phyloP scores from a whole-genome alignment of 495 filamentous ascomycete genomes.

The Astrothelium macrocarpum region DNA sequence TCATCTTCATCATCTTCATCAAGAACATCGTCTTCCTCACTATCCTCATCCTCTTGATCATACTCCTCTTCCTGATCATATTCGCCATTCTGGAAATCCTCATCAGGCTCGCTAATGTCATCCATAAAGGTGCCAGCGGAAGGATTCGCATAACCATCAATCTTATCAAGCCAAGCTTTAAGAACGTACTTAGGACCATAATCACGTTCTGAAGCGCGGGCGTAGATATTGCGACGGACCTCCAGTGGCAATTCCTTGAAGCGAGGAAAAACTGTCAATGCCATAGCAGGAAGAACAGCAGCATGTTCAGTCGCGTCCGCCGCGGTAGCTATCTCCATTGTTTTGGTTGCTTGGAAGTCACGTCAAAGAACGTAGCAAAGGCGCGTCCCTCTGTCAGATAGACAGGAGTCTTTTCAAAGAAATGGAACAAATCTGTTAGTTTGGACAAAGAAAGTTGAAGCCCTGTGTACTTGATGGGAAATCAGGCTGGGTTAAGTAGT shows the following conservation, averaged over 20 bases:
- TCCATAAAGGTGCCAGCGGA: background rate
- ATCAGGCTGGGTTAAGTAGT: too few relatives aligned
- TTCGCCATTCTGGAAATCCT: background rate
- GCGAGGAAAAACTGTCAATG: too few relatives aligned
- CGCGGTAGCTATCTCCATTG: too few relatives aligned
- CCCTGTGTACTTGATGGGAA: too few relatives aligned
- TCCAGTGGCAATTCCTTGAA: background rate
- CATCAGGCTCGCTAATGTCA: background rate
- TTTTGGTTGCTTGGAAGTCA: too few relatives aligned
- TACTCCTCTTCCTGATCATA: background rate
- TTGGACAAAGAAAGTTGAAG: too few relatives aligned
- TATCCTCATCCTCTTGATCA: background rate
- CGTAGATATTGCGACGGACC: background rate
- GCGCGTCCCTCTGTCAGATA: too few relatives aligned
- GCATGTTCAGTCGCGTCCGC: too few relatives aligned
- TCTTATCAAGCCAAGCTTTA: background rate
- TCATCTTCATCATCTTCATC: background rate
- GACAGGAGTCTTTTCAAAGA: too few relatives aligned
- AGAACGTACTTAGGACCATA: background rate
- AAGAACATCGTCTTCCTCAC: background rate
- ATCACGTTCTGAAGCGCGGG: background rate
- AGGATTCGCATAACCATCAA: background rate
- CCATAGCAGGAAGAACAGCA: too few relatives aligned
- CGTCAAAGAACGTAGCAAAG: too few relatives aligned
- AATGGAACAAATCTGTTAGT: too few relatives aligned